phyloP scores from a whole-genome alignment of 495 filamentous ascomycete genomes.

The Podospora pseudoanserina region DNA sequence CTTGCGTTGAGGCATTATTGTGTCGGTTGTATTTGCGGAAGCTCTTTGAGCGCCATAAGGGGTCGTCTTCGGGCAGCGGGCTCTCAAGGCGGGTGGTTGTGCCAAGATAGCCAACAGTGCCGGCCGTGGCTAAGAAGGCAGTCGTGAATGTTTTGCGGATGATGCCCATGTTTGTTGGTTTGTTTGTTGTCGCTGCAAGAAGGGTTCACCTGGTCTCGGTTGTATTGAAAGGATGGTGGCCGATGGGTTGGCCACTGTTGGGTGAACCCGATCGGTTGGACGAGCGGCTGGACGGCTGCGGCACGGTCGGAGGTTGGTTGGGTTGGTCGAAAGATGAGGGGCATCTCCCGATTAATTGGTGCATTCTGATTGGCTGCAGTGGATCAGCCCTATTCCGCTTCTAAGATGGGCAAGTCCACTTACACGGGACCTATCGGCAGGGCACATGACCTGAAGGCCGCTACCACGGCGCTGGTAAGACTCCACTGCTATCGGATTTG shows the following conservation, averaged over 20 bases:
- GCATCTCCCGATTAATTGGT: not conserved
- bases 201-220: not conserved
- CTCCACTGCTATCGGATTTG: not conserved
- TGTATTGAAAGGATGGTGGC: not conserved
- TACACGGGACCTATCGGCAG: not conserved
- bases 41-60: conserved; percentile 55
- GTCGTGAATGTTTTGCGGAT: conserved; percentile 44
- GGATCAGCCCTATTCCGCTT: not conserved
- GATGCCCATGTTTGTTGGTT: conserved; percentile 42
- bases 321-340: not conserved
- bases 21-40: conserved; percentile 60
- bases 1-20: conserved; percentile 57
- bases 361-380: not conserved
- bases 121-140: conserved; percentile 37
- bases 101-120: conserved; percentile 37
- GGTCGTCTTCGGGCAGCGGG: conserved; percentile 54
- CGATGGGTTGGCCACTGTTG: not conserved
- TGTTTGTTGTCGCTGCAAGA: not conserved
- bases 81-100: conserved; percentile 35
- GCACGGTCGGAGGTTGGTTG: not conserved
- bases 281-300: too few species aligned
- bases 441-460: not conserved
- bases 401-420: not conserved
- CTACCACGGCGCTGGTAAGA: not conserved
- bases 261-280: not conserved